Percentiles rank a stretch among this genome's conserved stretches.
These are phyloP conservation scores for Geotrichum siamense DNA, from an alignment of 1,139 yeast species.

Conservation along the genomic window DNA sequence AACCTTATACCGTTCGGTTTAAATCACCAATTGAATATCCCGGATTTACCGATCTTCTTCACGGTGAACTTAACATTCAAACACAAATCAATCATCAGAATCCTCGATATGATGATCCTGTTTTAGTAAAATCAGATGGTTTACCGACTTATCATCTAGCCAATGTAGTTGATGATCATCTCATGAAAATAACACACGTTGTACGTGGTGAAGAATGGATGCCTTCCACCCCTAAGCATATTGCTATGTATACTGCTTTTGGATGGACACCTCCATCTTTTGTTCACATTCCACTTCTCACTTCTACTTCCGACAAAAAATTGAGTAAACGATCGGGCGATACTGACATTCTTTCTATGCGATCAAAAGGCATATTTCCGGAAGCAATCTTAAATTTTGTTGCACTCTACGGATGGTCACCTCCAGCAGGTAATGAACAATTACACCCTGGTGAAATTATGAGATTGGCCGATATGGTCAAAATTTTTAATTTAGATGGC, in stretches of 20 bases:
- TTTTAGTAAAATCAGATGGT: constrained; percentile 82
- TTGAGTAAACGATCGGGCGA: constrained; percentile 83
- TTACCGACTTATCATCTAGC: constrained; percentile 96
- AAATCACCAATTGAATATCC: constrained; percentile 68
- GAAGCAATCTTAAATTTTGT: constrained; percentile 84
- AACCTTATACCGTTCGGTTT: constrained; percentile 33
- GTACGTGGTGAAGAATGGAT: constrained; percentile 98
- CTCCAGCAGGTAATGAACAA: constrained; percentile 42
- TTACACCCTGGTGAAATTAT: constrained; percentile 53
- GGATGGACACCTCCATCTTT: constrained; percentile 80
- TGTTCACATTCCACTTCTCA: constrained; percentile 83
- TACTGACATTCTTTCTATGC: constrained; percentile 56
- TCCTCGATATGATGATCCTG: constrained; percentile 80
- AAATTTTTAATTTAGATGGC: constrained; percentile 49
- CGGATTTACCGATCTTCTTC: constrained; percentile 60
- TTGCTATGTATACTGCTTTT: constrained; percentile 77
- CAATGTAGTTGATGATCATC: constrained; percentile 87
- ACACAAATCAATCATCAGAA: constrained; percentile 68
- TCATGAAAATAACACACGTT: constrained; percentile 89
- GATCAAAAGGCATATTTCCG: constrained; percentile 61
- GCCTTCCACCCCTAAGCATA: constrained; percentile 90
- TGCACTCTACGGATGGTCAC: constrained; percentile 93
- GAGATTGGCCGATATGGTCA: constrained; percentile 46
- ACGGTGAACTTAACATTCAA: constrained; percentile 68
- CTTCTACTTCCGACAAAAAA: constrained; percentile 68